Evolutionary conservation across 495 filamentous ascomycete genomes (phyloP), one percentile per base, ranked within the genome.

Genomic region (Talaromyces trachyspermus): DNA sequence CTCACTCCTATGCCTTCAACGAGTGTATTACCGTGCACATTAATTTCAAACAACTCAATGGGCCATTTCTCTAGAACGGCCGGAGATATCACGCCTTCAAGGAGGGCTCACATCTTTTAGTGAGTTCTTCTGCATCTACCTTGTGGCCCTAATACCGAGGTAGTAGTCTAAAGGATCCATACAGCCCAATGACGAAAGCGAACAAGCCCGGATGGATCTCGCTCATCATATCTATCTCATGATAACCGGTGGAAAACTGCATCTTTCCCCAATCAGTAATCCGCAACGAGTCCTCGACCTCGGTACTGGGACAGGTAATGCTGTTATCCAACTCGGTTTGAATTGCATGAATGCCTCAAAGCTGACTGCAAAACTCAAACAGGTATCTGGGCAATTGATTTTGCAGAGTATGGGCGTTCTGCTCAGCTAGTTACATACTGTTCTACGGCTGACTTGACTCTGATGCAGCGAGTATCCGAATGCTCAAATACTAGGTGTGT

Each of bases 21-120:
- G 2, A 29, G n/a, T 6, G 17, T 30, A 9, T 30, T 49, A 48
- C 30, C 14, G 11, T 29, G 14, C 12, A 49, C 24, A 19, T 17
- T n/a, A n/a, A n/a, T n/a, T n/a, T n/a, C n/a, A n/a, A n/a, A n/a
- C n/a, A n/a, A n/a, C n/a, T n/a, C n/a, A n/a, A n/a, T n/a, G n/a
- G n/a, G 2, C 24, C 5, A 42, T 12, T 36, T 5, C 1, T 9
- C 20, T 76, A 87, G 55, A 86, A 87, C 54, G 83, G 83, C 15
- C 65, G 83, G 33, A 69, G 83, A 35, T 87, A 87, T 55, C 81
- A 86, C 53, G 70, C 70, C 46, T 86, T 83, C 53, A 66, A 77
- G 30, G 78, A 83, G 55, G 83, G 83, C 19, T 58, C 63, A 18
- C 84, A 85, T 51, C 69, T 79, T 30, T 76, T 86, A 43, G 78